phyloP scores from a whole-genome alignment of 305 asterid genomes.

The Petunia hybrid region DNA sequence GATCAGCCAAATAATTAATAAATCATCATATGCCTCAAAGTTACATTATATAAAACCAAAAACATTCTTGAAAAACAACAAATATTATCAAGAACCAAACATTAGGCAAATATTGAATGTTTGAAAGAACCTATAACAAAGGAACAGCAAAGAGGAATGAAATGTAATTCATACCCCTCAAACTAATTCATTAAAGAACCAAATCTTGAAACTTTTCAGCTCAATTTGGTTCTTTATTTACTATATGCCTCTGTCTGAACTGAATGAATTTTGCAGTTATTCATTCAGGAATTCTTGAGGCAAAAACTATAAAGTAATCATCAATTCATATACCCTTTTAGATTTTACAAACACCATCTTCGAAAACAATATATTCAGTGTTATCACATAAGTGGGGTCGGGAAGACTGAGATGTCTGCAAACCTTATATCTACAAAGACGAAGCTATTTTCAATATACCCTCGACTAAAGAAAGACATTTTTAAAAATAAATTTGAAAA shows the following conservation, averaged over 20 bases:
- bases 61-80: too few species aligned
- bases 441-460: too few species aligned
- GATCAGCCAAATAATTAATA: slow-evolving; percentile 39
- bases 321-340: slow-evolving; percentile 9
- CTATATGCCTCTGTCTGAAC: slow-evolving; percentile 32
- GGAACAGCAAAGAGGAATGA: slow-evolving; percentile 20
- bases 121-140: slow-evolving; percentile 21
- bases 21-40: slow-evolving; percentile 47
- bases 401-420: too few species aligned
- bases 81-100: not conserved
- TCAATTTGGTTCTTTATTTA: slow-evolving; percentile 33
- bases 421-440: too few species aligned
- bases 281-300: slow-evolving; percentile 35
- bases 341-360: too few species aligned
- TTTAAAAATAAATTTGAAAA: too few species aligned
- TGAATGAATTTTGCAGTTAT: slow-evolving; percentile 6
- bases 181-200: slow-evolving; percentile 7
- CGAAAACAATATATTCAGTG: not conserved
- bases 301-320: not conserved
- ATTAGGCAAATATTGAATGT: slow-evolving; percentile 26
- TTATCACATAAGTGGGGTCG: too few species aligned
- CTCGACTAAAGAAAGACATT: too few species aligned
- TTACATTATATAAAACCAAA: not conserved
- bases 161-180: slow-evolving; percentile 23
- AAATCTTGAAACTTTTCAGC: not conserved